These are phyloP conservation scores for Aquilaria malaccensis DNA, from an alignment of 345 rosid genomes.

Conservation along the genomic window DNA sequence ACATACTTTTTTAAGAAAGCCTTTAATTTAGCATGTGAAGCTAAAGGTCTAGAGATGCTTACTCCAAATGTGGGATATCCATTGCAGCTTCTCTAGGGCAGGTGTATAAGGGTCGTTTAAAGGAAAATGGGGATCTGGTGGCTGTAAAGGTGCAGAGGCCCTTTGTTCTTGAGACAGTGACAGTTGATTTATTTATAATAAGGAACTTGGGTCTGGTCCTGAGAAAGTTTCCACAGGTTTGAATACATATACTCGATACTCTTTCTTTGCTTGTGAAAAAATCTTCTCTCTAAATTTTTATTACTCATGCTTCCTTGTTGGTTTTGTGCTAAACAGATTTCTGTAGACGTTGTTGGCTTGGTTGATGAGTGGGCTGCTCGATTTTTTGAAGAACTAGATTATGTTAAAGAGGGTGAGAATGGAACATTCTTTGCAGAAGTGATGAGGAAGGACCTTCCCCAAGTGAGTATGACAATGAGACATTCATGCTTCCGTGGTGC, in stretches of 20 bases:
- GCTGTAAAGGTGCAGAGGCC: slow-evolving; percentile 98
- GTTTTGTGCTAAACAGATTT: slow-evolving; percentile 36
- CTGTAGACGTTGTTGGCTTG: slow-evolving; percentile 90
- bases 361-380: slow-evolving; percentile 99
- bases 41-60: slow-evolving; percentile 5
- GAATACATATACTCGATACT: slow-evolving; percentile 16
- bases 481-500: background rate
- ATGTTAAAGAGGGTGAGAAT: slow-evolving; percentile 92
- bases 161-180: slow-evolving; percentile 95
- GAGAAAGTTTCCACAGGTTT: slow-evolving; percentile 92
- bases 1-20: background rate
- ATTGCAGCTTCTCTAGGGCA: slow-evolving; percentile 93
- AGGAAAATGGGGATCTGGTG: slow-evolving; percentile 85
- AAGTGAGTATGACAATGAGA: slow-evolving; percentile 38
- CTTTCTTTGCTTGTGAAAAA: slow-evolving; percentile 3
- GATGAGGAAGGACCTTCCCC: slow-evolving; percentile 98
- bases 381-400: slow-evolving; percentile 95
- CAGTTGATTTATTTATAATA: slow-evolving; percentile 77
- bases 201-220: slow-evolving; percentile 78
- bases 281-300: slow-evolving; percentile 1
- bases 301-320: slow-evolving; percentile 5
- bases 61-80: slow-evolving; percentile 15
- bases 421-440: slow-evolving; percentile 85
- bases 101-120: slow-evolving; percentile 84
- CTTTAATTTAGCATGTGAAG: slow-evolving; percentile 1